phyloP scores from a whole-genome alignment of 164 flowering plant species.

The Nymphaea colorata region DNA sequence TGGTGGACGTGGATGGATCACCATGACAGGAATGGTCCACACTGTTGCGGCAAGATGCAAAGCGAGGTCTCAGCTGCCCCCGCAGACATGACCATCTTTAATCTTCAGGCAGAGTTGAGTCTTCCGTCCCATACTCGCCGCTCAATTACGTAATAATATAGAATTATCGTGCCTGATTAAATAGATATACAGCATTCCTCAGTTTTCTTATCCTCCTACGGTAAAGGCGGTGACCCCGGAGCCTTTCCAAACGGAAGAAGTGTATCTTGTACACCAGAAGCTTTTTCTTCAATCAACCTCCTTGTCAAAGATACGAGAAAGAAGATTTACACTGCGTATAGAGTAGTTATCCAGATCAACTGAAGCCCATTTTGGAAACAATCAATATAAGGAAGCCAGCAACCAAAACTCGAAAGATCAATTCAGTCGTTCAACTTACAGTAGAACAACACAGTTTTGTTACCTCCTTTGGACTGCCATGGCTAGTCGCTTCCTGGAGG shows the following conservation, averaged over 20 bases:
- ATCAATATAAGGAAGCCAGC: conserved; percentile 61
- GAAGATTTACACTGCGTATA: conserved; percentile 53
- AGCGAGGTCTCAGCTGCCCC: too few species aligned
- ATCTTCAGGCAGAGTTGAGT: too few species aligned
- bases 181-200: too few species aligned
- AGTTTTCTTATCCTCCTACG: not conserved
- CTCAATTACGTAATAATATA: too few species aligned
- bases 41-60: too few species aligned
- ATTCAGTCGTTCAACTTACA: conserved; percentile 82
- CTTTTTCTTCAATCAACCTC: conserved; percentile 90
- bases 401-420: conserved; percentile 60
- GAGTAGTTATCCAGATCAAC: conserved; percentile 29
- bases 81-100: too few species aligned
- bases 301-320: conserved; percentile 86
- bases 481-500: conserved; percentile 55
- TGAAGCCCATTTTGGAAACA: conserved; percentile 38
- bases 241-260: conserved; percentile 64
- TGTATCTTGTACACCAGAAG: conserved; percentile 66
- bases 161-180: not conserved
- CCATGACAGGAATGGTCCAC: too few species aligned
- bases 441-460: conserved; percentile 25
- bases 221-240: conserved; percentile 20
- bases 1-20: too few species aligned
- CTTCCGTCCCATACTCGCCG: too few species aligned
- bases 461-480: conserved; percentile 37